These are phyloP conservation scores for Plectosphaerella cucumerina DNA, from an alignment of 2,329 filamentous ascomycete species.

Conservation along the genomic window DNA sequence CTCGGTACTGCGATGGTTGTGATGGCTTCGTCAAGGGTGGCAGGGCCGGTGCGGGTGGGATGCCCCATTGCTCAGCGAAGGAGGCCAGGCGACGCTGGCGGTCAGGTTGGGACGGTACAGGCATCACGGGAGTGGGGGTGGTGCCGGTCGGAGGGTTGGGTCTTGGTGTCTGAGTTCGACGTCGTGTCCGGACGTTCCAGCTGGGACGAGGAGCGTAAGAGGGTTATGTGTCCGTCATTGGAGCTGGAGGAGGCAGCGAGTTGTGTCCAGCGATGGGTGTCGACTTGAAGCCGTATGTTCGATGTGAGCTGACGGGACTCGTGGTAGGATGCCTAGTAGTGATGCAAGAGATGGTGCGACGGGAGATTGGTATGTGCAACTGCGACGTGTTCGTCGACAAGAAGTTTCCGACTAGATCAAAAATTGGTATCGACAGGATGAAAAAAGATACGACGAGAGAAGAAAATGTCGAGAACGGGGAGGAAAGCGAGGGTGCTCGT, in stretches of 20 bases:
- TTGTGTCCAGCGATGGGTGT: not conserved
- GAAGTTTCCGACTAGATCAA: too few species aligned
- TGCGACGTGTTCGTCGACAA: too few species aligned
- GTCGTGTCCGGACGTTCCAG: not conserved
- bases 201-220: not conserved
- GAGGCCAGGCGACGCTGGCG: slow-evolving; percentile 44
- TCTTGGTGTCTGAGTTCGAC: not conserved
- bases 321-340: too few species aligned
- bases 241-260: too few species aligned
- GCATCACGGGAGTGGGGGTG: not conserved
- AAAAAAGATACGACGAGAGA: not conserved
- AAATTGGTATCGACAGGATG: not conserved
- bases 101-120: slow-evolving; percentile 14
- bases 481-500: not conserved
- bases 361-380: too few species aligned
- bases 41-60: slow-evolving; percentile 35
- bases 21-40: slow-evolving; percentile 36
- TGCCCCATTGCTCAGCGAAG: slow-evolving; percentile 46
- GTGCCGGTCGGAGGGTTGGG: not conserved
- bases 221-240: not conserved
- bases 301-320: too few species aligned
- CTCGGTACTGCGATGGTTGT: slow-evolving; percentile 37
- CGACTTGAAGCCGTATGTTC: not conserved
- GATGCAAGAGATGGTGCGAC: too few species aligned
- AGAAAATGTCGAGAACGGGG: not conserved